Evolutionary conservation across 176 grass and related monocot species (phyloP).

Genomic region (Aegilops bicornis): DNA sequence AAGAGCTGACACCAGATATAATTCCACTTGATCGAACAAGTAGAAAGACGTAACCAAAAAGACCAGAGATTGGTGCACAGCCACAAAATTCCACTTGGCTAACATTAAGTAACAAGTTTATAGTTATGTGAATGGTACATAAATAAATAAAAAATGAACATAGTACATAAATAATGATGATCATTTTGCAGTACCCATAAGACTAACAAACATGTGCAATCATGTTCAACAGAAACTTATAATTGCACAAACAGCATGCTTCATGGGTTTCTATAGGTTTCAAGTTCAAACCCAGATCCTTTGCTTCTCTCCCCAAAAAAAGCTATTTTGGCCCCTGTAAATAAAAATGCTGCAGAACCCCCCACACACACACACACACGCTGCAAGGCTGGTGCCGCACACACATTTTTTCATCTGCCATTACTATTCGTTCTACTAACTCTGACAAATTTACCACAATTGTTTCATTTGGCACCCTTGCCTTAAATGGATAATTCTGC

Average conservation of each 20-base stretch:
- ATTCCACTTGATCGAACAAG: background rate
- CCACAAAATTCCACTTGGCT: background rate
- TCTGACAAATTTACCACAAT: background rate
- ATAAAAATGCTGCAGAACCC: background rate
- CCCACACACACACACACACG: too few species aligned
- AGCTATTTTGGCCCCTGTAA: background rate
- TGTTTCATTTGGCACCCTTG: background rate
- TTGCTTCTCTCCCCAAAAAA: background rate
- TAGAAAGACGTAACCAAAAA: background rate
- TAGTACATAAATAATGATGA: background rate
- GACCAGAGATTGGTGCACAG: background rate
- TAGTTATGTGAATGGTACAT: background rate
- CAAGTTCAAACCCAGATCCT: background rate
- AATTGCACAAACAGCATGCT: background rate
- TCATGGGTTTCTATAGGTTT: background rate
- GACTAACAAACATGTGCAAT: background rate
- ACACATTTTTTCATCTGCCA: background rate
- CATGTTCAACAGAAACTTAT: background rate
- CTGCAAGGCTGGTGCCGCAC: too few species aligned
- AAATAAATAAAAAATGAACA: too few species aligned
- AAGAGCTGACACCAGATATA: background rate
- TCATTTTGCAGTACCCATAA: background rate
- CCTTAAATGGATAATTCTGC: background rate
- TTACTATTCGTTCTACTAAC: background rate
- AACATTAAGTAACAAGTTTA: slow-evolving; percentile 11